Evolutionary conservation across 345 rosid species (phyloP).

Genomic region (Ceriops decandra): DNA sequence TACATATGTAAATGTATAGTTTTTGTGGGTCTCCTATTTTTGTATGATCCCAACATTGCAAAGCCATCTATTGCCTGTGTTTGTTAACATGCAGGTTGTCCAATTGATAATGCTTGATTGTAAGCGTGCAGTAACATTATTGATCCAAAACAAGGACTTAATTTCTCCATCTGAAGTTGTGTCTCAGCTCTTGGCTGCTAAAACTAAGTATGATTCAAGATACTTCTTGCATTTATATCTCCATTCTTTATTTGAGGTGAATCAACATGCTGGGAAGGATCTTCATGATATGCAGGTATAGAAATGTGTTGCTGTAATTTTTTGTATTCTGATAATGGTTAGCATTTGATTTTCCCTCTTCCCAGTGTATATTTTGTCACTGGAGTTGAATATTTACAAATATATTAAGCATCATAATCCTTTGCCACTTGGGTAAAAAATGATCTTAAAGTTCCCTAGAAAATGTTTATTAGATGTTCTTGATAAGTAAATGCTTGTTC

Average conservation of each 20-base stretch:
- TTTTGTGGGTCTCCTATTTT: not conserved
- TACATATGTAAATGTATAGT: too few species aligned
- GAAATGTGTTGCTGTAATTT: not conserved
- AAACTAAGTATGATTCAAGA: conserved; percentile 73
- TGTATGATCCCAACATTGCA: conserved; percentile 1
- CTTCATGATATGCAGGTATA: conserved; percentile 96
- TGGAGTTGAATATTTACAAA: not conserved
- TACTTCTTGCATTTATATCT: conserved; percentile 77
- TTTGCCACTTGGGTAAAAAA: not conserved
- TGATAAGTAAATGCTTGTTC: too few species aligned
- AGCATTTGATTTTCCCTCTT: not conserved
- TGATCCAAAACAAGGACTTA: conserved; percentile 77
- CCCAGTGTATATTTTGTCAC: not conserved
- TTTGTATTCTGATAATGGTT: not conserved
- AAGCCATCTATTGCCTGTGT: conserved; percentile 11
- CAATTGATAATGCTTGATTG: conserved; percentile 86
- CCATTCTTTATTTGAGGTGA: conserved; percentile 76
- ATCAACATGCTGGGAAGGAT: conserved; percentile 79
- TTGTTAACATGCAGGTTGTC: conserved; percentile 59
- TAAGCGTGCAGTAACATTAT: conserved; percentile 71
- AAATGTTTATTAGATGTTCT: not conserved
- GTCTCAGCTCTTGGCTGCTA: conserved; percentile 51
- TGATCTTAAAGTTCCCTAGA: not conserved
- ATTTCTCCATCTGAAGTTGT: conserved; percentile 88
- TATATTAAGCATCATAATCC: not conserved